Evolutionary conservation across 1,139 yeast species (phyloP), one percentile per base, ranked within the genome.

Genomic region (Blastobotrys raffinosifermentans): DNA sequence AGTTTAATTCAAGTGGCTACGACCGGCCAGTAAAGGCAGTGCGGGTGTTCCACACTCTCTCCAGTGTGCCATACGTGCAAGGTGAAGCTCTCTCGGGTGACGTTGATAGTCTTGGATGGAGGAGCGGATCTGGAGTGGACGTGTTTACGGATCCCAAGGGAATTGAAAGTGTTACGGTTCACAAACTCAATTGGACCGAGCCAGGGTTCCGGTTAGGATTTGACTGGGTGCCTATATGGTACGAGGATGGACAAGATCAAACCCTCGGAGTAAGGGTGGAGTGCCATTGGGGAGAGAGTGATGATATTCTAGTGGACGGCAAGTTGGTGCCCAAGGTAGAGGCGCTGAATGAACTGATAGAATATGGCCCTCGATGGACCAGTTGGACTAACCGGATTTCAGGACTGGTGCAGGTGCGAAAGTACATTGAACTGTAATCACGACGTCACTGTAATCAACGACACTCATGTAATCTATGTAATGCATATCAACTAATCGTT

Each of bases 241-340:
- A 74, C 44, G 67, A 62, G 17, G 61, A 56, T 15, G 60, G 54
- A 11, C 68, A 63, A 16, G 67, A 57, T 38, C 46, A 51, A 21
- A 34, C 48, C 7, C 48, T 85, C 40, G 80, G 80, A 2, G 66
- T 84, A 2, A 60, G 64, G 7, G 68, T 84, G 3, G 66, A 72
- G 19, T 85, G 95, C 54, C 73, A 64, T 50, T 84, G 93, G 93
- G 80, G 82, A 8, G 93, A 84, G 47, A 72, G 73, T 51, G 77
- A 73, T 29, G 64, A 65, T 3, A 50, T 68, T 2, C 58, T 67
- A 4, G 67, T 42, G 14, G 44, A 41, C 17, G 48, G 44, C 14
- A 34, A 38, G 26, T 29, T 53, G 19, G 49, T 48, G 20, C 59
- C 73, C 30, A 70, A 69, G 41, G 61, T 84, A 3, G 89, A 93